A percentile compares a stretch with the other conserved stretches of the same genome.
phyloP scores from a whole-genome alignment of 2,329 filamentous ascomycete species.

The Teratosphaeria epicoccoides region DNA sequence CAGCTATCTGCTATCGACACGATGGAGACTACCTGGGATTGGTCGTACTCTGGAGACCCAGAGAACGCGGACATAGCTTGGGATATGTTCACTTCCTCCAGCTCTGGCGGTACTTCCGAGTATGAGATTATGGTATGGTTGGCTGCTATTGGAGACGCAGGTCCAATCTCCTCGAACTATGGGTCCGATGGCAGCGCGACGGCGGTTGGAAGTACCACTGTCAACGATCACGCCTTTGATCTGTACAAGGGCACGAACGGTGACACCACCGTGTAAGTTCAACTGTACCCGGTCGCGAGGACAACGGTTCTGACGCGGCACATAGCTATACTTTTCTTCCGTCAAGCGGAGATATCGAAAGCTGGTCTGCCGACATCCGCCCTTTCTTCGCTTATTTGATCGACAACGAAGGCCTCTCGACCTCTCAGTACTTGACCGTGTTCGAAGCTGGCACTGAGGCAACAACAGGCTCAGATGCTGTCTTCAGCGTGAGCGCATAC shows the following conservation, averaged over 20 bases:
- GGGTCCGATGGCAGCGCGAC: conserved; percentile 17
- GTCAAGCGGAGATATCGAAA: conserved; percentile 30
- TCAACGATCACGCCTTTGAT: conserved; percentile 46
- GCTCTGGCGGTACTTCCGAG: conserved; percentile 35
- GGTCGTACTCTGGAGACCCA: conserved; percentile 39
- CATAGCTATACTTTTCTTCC: conserved; percentile 47
- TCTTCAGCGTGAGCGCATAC: conserved; percentile 6
- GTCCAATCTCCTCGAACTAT: conserved; percentile 2
- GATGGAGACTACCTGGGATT: conserved; percentile 37
- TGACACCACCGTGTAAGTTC: conserved; percentile 40
- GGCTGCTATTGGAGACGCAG: conserved; percentile 43
- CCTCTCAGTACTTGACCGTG: conserved; percentile 42
- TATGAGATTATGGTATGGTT: conserved; percentile 61
- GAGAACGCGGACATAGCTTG: conserved; percentile 51
- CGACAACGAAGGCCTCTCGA: conserved; percentile 35
- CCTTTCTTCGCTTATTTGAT: conserved; percentile 49
- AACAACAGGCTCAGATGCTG: conserved; percentile 10
- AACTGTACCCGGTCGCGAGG: not conserved
- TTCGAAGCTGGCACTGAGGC: conserved; percentile 18
- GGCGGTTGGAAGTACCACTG: conserved; percentile 42
- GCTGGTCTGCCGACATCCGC: conserved; percentile 48
- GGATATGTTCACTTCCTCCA: conserved; percentile 48
- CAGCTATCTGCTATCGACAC: conserved; percentile 29
- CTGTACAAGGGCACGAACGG: conserved; percentile 53
- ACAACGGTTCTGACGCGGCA: not conserved